These are phyloP conservation scores for Fusarium virguliforme DNA, from an alignment of 2,329 filamentous ascomycete species.

Conservation along the genomic window DNA sequence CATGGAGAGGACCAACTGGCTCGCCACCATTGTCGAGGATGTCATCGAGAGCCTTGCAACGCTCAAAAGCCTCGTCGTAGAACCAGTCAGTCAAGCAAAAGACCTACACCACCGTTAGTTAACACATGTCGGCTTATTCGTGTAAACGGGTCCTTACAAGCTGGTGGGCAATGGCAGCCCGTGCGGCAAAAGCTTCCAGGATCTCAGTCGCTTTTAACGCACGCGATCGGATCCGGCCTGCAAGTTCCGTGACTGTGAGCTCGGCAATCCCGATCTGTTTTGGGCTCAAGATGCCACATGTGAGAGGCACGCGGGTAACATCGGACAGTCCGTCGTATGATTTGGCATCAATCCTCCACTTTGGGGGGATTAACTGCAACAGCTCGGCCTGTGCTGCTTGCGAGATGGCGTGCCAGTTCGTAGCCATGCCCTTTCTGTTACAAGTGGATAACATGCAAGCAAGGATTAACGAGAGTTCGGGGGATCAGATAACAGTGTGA, in stretches of 20 bases:
- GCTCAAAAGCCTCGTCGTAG: conserved; percentile 26
- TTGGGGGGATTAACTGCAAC: neutral
- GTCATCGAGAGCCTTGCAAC: conserved; percentile 23
- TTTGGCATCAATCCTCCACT: conserved; percentile 1
- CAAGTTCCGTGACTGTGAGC: conserved; percentile 18
- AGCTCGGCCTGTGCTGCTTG: conserved; percentile 19
- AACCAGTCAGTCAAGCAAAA: conserved; percentile 38
- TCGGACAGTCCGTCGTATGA: neutral
- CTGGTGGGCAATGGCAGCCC: conserved; percentile 34
- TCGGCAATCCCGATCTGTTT: conserved; percentile 24
- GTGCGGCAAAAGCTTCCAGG: conserved; percentile 20
- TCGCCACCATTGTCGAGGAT: conserved; percentile 17
- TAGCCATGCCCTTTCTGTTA: neutral
- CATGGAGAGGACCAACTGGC: conserved; percentile 64
- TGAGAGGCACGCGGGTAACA: conserved; percentile 20
- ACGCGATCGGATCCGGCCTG: neutral
- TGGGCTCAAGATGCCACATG: conserved; percentile 13
- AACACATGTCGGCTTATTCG: neutral
- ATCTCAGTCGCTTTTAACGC: conserved; percentile 18
- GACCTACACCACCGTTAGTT: conserved; percentile 6
- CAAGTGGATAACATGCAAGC: neutral
- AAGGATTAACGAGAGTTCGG: neutral
- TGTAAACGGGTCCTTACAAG: conserved; percentile 5
- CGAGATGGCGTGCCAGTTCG: conserved; percentile 18
- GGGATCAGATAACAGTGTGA: neutral